Evolutionary conservation across 306 rosid species (phyloP).

Genomic region (Pachyrhizus erosus): DNA sequence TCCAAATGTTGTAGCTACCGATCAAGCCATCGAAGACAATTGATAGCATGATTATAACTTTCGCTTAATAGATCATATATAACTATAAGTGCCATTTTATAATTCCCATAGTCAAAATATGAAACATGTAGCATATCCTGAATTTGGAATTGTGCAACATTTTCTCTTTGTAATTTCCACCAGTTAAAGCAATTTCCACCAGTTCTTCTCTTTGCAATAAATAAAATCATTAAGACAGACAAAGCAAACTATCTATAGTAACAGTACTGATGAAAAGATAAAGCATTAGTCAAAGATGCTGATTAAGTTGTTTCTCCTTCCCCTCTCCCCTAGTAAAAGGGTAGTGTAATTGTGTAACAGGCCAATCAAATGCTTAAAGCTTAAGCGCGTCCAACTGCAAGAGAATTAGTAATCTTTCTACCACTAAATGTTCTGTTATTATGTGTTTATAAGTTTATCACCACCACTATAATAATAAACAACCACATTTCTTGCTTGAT

Average conservation of each 20-base stretch:
- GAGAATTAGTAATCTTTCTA: not conserved
- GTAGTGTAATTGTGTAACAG: not conserved
- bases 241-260: slow-evolving; percentile 22
- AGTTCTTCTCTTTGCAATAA: slow-evolving; percentile 37
- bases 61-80: not conserved
- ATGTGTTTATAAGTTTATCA: slow-evolving; percentile 3
- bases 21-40: slow-evolving; percentile 18
- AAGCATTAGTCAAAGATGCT: slow-evolving; percentile 32
- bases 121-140: slow-evolving; percentile 1
- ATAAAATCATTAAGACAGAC: slow-evolving; percentile 33
- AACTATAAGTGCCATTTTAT: not conserved
- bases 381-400: not conserved
- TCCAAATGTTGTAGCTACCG: slow-evolving; percentile 20
- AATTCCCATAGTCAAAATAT: not conserved
- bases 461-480: slow-evolving; percentile 10
- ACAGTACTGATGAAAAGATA: slow-evolving; percentile 6
- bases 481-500: not conserved
- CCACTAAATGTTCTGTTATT: not conserved
- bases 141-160: slow-evolving; percentile 3
- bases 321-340: slow-evolving; percentile 12
- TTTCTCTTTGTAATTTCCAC: slow-evolving; percentile 1
- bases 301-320: slow-evolving; percentile 8
- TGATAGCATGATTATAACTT: slow-evolving; percentile 16
- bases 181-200: slow-evolving; percentile 3
- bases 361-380: not conserved